Base-by-base conservation (phyloP, 768 basidiomycete species). In the Pleurotus citrinopileatus region DNA sequence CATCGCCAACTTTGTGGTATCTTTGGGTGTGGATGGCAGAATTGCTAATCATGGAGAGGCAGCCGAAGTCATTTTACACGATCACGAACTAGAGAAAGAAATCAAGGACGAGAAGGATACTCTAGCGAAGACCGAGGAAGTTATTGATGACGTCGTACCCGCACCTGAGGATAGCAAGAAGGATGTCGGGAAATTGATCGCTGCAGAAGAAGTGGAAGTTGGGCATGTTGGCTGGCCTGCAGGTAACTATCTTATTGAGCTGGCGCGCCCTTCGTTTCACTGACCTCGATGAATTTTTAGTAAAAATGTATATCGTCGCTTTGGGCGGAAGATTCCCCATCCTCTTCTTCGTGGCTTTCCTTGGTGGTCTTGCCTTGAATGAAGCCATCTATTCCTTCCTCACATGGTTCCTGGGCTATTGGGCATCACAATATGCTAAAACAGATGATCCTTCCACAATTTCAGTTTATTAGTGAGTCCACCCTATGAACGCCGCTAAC, bases 201-300 rank as follows among this genome's bases (percentile, higher is more conserved):
- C 79, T 5, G 73, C 71, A 0, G 81, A 82, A 59, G 81, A 82
- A 57, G 65, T 79, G 25, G 70, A 68, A 3, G 70, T 70, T 42
- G 81, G 81, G 0, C 76, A 74, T 52, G 73, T 81, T 26, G 70
- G 75, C 26, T 76, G 76, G 68, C 58, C 38, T 29, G 52, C 52
- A 7, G 23, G 52, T 53, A 53, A 15, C 6, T 34, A 1, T 34
- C 32, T 46, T 20, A n/a, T 50, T 22, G 13, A 46, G 6, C 27
- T 10, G 12, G 6, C 15, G 19, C 4, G 23, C 27, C 15, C 19
- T n/a, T 29, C 10, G 8, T 15, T 1, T 20, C 15, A 27, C 29
- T 50, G 20, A 50, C 7, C 9, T 34, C 6, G 17, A 32, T 50
- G 10, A 20, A 36, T 26, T 20, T 13, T 37, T 67, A 52, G 64